A percentile compares a stretch with the other conserved stretches of the same genome.
phyloP scores from a whole-genome alignment of 1,284 basidiomycete species.

The Mycena citricolor region DNA sequence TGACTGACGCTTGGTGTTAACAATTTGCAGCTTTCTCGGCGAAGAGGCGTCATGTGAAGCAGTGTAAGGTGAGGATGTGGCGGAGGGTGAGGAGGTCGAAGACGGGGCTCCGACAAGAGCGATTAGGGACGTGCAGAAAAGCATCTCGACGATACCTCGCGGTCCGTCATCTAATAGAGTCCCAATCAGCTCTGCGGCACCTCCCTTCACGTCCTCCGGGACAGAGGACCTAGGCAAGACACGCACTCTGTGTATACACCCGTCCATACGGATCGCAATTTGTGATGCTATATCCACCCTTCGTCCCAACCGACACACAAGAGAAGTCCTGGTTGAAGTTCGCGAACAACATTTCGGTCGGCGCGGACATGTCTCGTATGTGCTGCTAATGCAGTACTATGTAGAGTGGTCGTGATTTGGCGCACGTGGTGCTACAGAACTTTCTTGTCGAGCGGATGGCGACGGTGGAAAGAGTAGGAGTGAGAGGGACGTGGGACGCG shows the following conservation, averaged over 20 bases:
- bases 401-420: too few species aligned
- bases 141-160: conserved; percentile 95
- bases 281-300: conserved; percentile 93
- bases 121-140: conserved; percentile 97
- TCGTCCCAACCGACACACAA: conserved; percentile 89
- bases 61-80: too few species aligned
- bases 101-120: conserved; percentile 93
- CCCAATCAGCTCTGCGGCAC: background rate
- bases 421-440: too few species aligned
- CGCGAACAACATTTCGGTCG: conserved; percentile 83
- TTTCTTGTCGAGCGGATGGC: too few species aligned
- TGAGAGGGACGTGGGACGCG: too few species aligned
- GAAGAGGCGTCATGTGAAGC: too few species aligned
- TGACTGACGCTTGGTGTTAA: conserved; percentile 66
- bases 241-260: conserved; percentile 90
- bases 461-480: too few species aligned
- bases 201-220: too few species aligned
- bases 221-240: background rate
- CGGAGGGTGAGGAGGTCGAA: too few species aligned
- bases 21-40: conserved; percentile 4
- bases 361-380: too few species aligned
- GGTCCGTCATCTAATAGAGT: too few species aligned
- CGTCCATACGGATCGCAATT: conserved; percentile 97
- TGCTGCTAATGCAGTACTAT: too few species aligned
- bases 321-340: conserved; percentile 89